Evolutionary conservation across 225 moss, liverwort and hornwort species (phyloP).

Genomic region (Bryoerythrophyllum caledonicum): DNA sequence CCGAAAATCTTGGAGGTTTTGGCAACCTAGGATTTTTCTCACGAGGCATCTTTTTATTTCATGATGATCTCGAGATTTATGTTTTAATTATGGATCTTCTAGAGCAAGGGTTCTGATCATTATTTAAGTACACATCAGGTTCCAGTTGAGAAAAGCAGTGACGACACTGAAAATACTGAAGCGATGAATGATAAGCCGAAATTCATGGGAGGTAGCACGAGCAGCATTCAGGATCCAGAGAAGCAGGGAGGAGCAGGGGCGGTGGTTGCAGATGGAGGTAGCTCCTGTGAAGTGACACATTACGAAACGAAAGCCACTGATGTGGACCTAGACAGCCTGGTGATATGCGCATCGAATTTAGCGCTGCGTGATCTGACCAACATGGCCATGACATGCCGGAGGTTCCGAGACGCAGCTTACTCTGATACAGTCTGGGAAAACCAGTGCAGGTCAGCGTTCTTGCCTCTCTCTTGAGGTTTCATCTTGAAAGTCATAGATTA

Average conservation of each 20-base stretch:
- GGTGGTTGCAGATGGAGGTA: slow-evolving; percentile 3
- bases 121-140: slow-evolving; percentile 17
- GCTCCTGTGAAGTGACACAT: slow-evolving; percentile 13
- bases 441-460: slow-evolving; percentile 58
- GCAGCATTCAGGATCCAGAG: slow-evolving; percentile 19
- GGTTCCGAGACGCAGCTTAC: slow-evolving; percentile 71
- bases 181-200: slow-evolving; percentile 20
- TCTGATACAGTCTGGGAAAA: slow-evolving; percentile 62
- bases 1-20: too few species aligned
- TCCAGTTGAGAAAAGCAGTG: slow-evolving; percentile 34
- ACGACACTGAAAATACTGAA: too few species aligned
- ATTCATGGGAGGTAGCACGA: slow-evolving; percentile 27
- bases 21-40: too few species aligned
- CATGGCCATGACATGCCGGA: slow-evolving; percentile 67
- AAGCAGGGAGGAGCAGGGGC: slow-evolving; percentile 1
- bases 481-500: too few species aligned
- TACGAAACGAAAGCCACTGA: slow-evolving; percentile 45
- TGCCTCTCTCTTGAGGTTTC: too few species aligned
- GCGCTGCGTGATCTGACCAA: slow-evolving; percentile 55
- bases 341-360: slow-evolving; percentile 60
- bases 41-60: too few species aligned
- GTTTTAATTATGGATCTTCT: slow-evolving; percentile 3
- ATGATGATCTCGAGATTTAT: background rate
- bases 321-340: slow-evolving; percentile 65
- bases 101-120: background rate